Base-by-base conservation (phyloP, 179 eudicot species). In the Dionaea muscipula region DNA sequence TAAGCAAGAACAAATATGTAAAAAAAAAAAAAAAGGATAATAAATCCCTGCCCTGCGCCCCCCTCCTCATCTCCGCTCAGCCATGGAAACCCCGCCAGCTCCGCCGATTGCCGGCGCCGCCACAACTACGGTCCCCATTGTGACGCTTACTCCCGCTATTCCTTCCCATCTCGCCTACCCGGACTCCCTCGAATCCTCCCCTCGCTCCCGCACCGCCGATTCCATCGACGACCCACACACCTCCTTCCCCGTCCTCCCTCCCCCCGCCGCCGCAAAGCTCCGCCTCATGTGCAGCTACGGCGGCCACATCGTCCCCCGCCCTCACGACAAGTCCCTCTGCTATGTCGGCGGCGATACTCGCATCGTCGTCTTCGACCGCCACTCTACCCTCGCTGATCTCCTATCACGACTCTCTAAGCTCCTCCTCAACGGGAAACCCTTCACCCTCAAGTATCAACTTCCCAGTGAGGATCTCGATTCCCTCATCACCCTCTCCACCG, bases 401-500 rank as follows among this genome's bases (percentile, higher is more conserved):
- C 35, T 56, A 20, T 18, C 44, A 2, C 78, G 78, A 1, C 77
- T 82, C 33, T 76, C 86, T 17, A 72, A 70, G 61, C 76, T 79
- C 47, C 68, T 77, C 33, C 60, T 73, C n/a, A 23, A 52, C 24
- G 60, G 60, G 52, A 47, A 40, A 4, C 47, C 69, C 2, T 76
- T 72, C 45, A 39, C 67, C 7, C 66, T 83, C 7, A 81, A 79
- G 54, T 83, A 83, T 52, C 91, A 81, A 65, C 69, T 85, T 0
- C 94, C 88, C 0, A 67, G 53, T 38, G 94, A 84, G 46, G 94
- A 84, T 53, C 70, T 84, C 15, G 94, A 84, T 36, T 80, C 94
- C 0, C 53, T 84, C 0, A 81, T 84, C 56, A 73, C 83, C 16
- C 67, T 84, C 10, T 61, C 85, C 3, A 71, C 81, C 1, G 88